These are phyloP conservation scores for Bryoglossum gracile DNA, from an alignment of 495 filamentous ascomycete genomes.

Conservation along the genomic window DNA sequence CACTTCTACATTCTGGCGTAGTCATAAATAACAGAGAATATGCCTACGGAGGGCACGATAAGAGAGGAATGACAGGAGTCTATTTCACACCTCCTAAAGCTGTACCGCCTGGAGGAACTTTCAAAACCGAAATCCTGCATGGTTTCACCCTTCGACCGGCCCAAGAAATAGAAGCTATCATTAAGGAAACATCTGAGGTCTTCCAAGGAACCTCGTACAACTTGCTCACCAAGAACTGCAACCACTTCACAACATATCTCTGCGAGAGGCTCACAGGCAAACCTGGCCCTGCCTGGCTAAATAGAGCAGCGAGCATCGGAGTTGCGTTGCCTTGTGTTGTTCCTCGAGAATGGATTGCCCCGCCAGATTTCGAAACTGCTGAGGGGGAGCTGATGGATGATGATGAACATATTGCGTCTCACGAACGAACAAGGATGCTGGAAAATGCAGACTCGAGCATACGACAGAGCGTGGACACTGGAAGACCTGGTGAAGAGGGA, in stretches of 20 bases:
- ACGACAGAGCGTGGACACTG: slow-evolving; percentile 21
- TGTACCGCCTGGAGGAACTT: slow-evolving; percentile 67
- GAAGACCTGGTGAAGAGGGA: slow-evolving; percentile 3
- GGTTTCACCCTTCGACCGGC: slow-evolving; percentile 59
- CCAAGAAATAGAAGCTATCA: slow-evolving; percentile 57
- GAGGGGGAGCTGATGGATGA: slow-evolving; percentile 61
- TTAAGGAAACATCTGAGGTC: slow-evolving; percentile 54
- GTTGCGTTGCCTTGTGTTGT: slow-evolving; percentile 72
- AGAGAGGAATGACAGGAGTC: slow-evolving; percentile 58
- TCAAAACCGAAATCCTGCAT: slow-evolving; percentile 59
- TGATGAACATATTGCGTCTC: slow-evolving; percentile 38
- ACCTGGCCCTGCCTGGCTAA: slow-evolving; percentile 62
- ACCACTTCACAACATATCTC: slow-evolving; percentile 69
- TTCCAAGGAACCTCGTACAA: slow-evolving; percentile 70
- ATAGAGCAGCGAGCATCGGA: slow-evolving; percentile 72
- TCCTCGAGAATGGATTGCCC: slow-evolving; percentile 68
- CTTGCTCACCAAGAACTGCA: slow-evolving; percentile 72
- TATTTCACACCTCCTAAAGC: slow-evolving; percentile 66
- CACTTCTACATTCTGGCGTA: slow-evolving; percentile 70
- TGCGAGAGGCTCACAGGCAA: slow-evolving; percentile 57
- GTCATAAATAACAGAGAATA: slow-evolving; percentile 72
- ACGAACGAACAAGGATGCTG: slow-evolving; percentile 50
- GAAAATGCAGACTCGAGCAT: slow-evolving; percentile 26
- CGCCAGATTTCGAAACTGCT: slow-evolving; percentile 63
- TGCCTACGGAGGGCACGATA: slow-evolving; percentile 74